Percentiles rank a stretch among this genome's conserved stretches.
Evolutionary conservation across 139 green algal species (phyloP).

Genomic region (Microglena sp.): DNA sequence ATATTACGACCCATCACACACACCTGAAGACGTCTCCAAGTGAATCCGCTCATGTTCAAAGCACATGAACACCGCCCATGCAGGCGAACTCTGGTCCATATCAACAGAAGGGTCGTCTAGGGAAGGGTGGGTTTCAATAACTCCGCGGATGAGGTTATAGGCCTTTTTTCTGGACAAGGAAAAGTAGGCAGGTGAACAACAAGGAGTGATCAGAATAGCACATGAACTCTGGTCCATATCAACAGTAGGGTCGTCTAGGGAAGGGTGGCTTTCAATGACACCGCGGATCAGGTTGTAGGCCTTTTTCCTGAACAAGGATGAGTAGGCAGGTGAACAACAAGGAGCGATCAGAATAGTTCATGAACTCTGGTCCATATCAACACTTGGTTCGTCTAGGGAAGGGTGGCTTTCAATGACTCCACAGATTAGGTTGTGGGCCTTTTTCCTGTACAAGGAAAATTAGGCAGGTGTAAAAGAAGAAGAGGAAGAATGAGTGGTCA

Average conservation of each 20-base stretch:
- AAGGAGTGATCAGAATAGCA: too few species aligned
- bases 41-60: slow-evolving; percentile 81
- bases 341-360: too few species aligned
- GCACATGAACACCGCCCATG: slow-evolving; percentile 68
- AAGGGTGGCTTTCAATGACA: too few species aligned
- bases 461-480: background rate
- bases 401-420: too few species aligned
- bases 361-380: too few species aligned
- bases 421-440: slow-evolving; percentile 9
- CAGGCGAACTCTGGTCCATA: slow-evolving; percentile 24
- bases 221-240: too few species aligned
- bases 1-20: too few species aligned
- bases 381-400: too few species aligned
- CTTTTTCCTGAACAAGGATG: slow-evolving; percentile 14
- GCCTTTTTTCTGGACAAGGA: slow-evolving; percentile 9
- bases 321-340: background rate
- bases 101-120: slow-evolving; percentile 21
- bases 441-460: slow-evolving; percentile 10
- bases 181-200: background rate
- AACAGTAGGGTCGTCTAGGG: too few species aligned
- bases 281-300: slow-evolving; percentile 14
- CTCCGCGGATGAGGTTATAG: slow-evolving; percentile 15
- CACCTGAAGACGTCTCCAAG: too few species aligned
- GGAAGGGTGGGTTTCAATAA: slow-evolving; percentile 39
- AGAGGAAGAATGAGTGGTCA: too few species aligned